These are phyloP conservation scores for Cicer cuneatum DNA, from an alignment of 306 rosid species.

Conservation along the genomic window DNA sequence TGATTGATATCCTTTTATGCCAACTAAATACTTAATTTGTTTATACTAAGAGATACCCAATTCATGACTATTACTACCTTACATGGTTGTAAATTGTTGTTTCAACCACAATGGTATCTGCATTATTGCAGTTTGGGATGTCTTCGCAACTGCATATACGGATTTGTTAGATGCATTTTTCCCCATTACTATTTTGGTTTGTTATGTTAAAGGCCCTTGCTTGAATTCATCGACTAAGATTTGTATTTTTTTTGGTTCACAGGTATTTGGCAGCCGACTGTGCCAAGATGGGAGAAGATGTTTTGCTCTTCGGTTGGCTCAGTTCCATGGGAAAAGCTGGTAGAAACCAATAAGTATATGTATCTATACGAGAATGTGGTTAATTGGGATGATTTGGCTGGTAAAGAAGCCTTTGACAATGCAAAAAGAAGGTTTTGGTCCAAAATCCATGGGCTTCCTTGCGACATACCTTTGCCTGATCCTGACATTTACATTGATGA, in stretches of 20 bases:
- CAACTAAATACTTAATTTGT: slow-evolving; percentile 18
- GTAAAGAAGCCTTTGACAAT: slow-evolving; percentile 65
- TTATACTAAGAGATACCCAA: not conserved
- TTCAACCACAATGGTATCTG: not conserved
- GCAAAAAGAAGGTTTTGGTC: slow-evolving; percentile 69
- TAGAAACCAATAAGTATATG: slow-evolving; percentile 63
- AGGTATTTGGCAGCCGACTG: slow-evolving; percentile 52
- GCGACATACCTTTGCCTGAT: slow-evolving; percentile 60
- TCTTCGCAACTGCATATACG: not conserved
- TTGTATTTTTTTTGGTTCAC: slow-evolving; percentile 17
- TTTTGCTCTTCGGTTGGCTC: slow-evolving; percentile 58
- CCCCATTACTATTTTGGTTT: not conserved
- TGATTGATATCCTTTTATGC: not conserved
- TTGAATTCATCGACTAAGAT: not conserved
- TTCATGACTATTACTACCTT: slow-evolving; percentile 4
- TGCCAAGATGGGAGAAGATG: slow-evolving; percentile 71
- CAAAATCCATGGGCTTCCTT: slow-evolving; percentile 51
- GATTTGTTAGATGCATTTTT: not conserved
- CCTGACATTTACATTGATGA: slow-evolving; percentile 59
- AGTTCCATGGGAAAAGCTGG: slow-evolving; percentile 64
- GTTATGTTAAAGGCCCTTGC: not conserved
- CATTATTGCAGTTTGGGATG: not conserved
- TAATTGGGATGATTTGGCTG: slow-evolving; percentile 72
- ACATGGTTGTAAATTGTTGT: not conserved
- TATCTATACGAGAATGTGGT: slow-evolving; percentile 54